Base-by-base conservation (phyloP, 2,329 filamentous ascomycete species). In the Fusarium euwallaceae region DNA sequence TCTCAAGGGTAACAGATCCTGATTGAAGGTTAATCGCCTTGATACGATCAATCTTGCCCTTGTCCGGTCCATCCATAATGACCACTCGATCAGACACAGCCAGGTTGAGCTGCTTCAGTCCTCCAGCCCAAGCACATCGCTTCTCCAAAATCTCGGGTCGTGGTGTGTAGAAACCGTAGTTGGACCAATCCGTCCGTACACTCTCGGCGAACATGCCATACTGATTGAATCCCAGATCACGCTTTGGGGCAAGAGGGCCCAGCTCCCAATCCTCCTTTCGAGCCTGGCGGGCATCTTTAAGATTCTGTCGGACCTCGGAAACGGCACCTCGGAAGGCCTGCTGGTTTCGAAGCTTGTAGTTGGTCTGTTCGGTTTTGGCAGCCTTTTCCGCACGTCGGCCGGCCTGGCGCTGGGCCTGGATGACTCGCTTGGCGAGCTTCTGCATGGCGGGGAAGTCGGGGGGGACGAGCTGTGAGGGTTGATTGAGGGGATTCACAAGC, bases 21-120 rank as follows among this genome's bases (percentile, higher is more conserved):
- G 83, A 85, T 12, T 87, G 82, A 6, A 80, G 71, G 74, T 90
- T 84, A 55, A 97, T 85, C 2, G 85, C 82, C 69, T 81, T 82
- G 53, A 98, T 90, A n/a, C 86, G 85, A 61, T 94, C 94, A 83
- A 99, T 97, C 85, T 92, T 94, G 78, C 95, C 95, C 85, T 92
- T 93, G 79, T 97, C 93, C 39, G 88, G 89, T 10, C 96, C 95
- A 70, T 92, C 90, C 64, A 95, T 84, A 68, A 98, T 85, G 63
- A 96, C 94, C 36, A 98, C 95, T 69, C 97, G 90, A 83, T 98
- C 97, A 8, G 92, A 91, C 5, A 84, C 80, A 27, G 87, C 89
- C 68, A 95, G 85, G 75, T 91, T 92, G 71, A 94, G 86, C 81
- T 88, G 88, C 75, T 86, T 85, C 36, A 83, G 75, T 39, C 87